Conservation (phyloP, 2,329 filamentous ascomycete species). For the Cladobotryum mycophilum region DNA sequence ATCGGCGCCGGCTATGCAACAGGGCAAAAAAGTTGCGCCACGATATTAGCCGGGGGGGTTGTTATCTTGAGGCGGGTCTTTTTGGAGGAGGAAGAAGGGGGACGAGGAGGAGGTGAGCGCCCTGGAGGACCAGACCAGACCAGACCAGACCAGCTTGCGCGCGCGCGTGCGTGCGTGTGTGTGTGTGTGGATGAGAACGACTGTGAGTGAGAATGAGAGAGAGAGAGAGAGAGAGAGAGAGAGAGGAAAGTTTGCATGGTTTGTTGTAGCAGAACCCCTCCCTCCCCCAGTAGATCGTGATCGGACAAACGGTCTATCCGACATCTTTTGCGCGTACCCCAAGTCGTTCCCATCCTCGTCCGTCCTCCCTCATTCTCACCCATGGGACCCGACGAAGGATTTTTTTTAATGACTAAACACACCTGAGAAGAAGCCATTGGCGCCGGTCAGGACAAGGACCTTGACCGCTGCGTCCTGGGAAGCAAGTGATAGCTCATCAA, state of each 20-base stretch:
- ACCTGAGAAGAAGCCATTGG: slow-evolving; percentile 20
- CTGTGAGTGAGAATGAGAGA: background rate
- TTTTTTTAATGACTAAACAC: background rate
- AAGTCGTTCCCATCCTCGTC: too few relatives aligned
- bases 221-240: background rate
- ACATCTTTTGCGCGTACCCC: too few relatives aligned
- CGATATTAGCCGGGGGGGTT: slow-evolving; percentile 7
- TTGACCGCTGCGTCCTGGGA: slow-evolving; percentile 21
- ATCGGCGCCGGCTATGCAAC: slow-evolving; percentile 28
- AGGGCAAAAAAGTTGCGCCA: slow-evolving; percentile 1
- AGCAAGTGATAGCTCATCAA: slow-evolving; percentile 21
- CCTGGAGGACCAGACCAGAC: too few relatives aligned
- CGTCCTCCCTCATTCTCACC: too few relatives aligned
- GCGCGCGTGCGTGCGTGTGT: background rate
- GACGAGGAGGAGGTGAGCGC: too few relatives aligned
- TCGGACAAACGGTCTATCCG: background rate
- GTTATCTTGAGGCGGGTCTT: slow-evolving; percentile 1
- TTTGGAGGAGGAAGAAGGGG: background rate
- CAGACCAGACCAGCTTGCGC: too few relatives aligned
- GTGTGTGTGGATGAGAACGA: slow-evolving; percentile 26
- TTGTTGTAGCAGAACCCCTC: too few relatives aligned
- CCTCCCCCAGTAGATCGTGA: too few relatives aligned
- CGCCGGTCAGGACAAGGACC: slow-evolving; percentile 33
- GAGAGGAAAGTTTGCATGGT: background rate
- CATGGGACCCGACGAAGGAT: background rate